A percentile compares a stretch with the other conserved stretches of the same genome.
phyloP scores from a whole-genome alignment of 768 basidiomycete genomes.

The Russula emetica region DNA sequence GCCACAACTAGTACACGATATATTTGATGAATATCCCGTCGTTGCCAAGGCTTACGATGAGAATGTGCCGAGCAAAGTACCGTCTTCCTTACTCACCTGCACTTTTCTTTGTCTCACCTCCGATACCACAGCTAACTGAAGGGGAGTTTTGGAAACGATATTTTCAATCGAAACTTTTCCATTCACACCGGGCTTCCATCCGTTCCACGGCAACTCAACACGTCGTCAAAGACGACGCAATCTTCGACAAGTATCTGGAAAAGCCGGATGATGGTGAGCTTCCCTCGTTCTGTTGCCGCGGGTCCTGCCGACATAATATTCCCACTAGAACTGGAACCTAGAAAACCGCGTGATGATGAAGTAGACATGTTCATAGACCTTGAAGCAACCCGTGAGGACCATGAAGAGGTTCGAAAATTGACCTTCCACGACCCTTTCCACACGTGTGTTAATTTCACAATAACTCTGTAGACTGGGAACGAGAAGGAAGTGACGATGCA shows the following conservation, averaged over 20 bases:
- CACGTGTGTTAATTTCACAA: constrained; percentile 4
- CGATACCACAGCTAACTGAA: constrained; percentile 64
- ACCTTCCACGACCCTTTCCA: constrained; percentile 7
- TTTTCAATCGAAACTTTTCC: constrained; percentile 94
- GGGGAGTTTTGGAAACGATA: constrained; percentile 96
- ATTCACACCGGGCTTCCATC: constrained; percentile 90
- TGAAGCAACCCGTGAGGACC: constrained; percentile 86
- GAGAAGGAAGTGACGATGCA: constrained; percentile 93
- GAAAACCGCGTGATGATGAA: constrained; percentile 55
- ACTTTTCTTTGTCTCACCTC: constrained; percentile 6
- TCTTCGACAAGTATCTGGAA: constrained; percentile 96
- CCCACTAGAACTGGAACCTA: constrained; percentile 68
- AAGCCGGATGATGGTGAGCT: constrained; percentile 86
- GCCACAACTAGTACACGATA: constrained; percentile 87
- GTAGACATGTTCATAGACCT: constrained; percentile 82
- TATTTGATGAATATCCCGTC: constrained; percentile 97
- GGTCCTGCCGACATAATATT: background rate
- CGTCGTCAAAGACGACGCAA: constrained; percentile 84
- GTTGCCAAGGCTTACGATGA: constrained; percentile 89
- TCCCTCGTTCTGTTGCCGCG: background rate
- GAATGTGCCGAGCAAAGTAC: constrained; percentile 84
- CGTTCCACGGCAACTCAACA: constrained; percentile 80
- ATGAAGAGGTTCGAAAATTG: constrained; percentile 59
- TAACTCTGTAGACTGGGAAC: constrained; percentile 66
- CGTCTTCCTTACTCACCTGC: constrained; percentile 5